Base-by-base conservation (phyloP, 1,284 basidiomycete species). In the Apiotrichum veenhuisii region DNA sequence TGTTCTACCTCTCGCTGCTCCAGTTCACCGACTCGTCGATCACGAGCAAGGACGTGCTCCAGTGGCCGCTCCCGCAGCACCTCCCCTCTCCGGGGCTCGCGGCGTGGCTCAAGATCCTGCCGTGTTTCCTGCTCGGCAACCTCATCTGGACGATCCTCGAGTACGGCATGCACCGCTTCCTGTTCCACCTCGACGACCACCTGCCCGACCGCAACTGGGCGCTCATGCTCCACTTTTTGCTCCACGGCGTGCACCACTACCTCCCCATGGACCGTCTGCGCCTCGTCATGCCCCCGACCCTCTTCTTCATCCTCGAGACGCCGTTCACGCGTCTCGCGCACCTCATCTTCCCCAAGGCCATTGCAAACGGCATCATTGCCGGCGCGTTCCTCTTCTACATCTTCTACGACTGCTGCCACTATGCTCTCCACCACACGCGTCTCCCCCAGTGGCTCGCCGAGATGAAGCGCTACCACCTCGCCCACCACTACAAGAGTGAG, bases 181-280 rank as follows among this genome's bases (percentile, higher is more conserved):
- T 99, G 52, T 99, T 99, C 85, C 96, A 99, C 78, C 80, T 99
- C 66, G 96, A 99, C 76, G 80, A 86, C n/a, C 74, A 83, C 66
- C 82, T 99, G 17, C 96, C 95, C 8, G 95, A 98, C 75, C 81
- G 80, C 56, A 87, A 88, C 22, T 78, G 81, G 58, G 90, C 88
- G 74, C 81, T 98, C 68, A 85, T 86, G 48, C 74, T 98, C 36
- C 95, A 99, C 77, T 99, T 99, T 79, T 76, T 93, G 68, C 81
- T 94, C 69, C 95, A 98, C 74, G 95, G 96, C 23, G 86, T 99
- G 46, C 95, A 99, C 75, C 95, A 99, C 79, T 98, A 95, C 73
- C 80, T 99, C 56, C 95, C 93, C 18, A 96, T 96, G 93, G 94
- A 96, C 73, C 88, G 89, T 63, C 78, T 96, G 67, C 84, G 96